Conservation (phyloP, 163 green algal species). For the Chlorella variabilis region DNA sequence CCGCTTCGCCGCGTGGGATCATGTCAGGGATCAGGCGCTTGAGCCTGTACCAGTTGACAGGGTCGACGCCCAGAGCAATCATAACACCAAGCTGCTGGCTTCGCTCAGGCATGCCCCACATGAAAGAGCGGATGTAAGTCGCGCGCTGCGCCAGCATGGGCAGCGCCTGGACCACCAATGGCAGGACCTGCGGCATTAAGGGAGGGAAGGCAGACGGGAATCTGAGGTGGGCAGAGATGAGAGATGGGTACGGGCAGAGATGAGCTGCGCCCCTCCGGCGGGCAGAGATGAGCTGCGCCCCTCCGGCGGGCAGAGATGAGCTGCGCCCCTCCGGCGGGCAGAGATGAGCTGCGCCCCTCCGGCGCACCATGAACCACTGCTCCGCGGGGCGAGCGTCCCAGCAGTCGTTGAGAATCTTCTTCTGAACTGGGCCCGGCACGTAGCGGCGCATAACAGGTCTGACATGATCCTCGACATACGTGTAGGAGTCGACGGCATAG, state of each 20-base stretch:
- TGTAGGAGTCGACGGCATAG: conserved; percentile 1
- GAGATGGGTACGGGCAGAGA: too few species aligned
- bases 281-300: too few species aligned
- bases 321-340: too few species aligned
- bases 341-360: background rate
- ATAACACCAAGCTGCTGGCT: conserved; percentile 49
- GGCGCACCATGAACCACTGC: conserved; percentile 36
- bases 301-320: too few species aligned
- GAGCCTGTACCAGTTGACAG: conserved; percentile 37
- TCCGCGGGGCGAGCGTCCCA: conserved; percentile 25
- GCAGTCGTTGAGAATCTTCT: conserved; percentile 50
- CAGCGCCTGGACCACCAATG: conserved; percentile 31
- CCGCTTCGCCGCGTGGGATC: conserved; percentile 41
- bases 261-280: too few species aligned
- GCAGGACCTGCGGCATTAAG: conserved; percentile 3
- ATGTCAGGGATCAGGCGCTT: conserved; percentile 40
- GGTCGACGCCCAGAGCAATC: conserved; percentile 38
- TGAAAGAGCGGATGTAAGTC: conserved; percentile 50
- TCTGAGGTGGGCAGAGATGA: too few species aligned
- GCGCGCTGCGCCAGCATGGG: conserved; percentile 42
- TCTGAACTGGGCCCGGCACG: conserved; percentile 39
- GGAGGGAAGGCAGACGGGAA: too few species aligned
- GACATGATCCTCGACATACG: conserved; percentile 45
- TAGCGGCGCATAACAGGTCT: conserved; percentile 34
- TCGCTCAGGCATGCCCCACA: conserved; percentile 48